phyloP scores from a whole-genome alignment of 768 basidiomycete genomes.

The Sutorius australiensis region DNA sequence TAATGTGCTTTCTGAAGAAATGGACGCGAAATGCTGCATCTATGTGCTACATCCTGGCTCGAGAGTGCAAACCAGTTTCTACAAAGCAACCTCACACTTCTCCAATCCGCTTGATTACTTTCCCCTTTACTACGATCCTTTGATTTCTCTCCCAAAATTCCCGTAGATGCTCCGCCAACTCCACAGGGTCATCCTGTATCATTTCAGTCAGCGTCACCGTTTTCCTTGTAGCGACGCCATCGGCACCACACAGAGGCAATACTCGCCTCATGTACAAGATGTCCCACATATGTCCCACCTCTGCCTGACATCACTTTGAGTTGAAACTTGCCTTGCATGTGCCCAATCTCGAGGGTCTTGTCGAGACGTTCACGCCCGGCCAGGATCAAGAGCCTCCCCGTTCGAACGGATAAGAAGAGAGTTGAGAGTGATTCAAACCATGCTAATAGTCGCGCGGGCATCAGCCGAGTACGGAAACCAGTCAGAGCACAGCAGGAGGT shows the following conservation, averaged over 20 bases:
- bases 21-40: no score
- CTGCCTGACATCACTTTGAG: conserved; percentile 67
- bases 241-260: background rate
- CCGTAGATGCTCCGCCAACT: conserved; percentile 73
- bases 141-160: conserved; percentile 94
- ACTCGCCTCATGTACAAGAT: conserved; percentile 89
- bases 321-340: conserved; percentile 97
- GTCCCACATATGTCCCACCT: conserved; percentile 61
- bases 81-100: conserved; percentile 31
- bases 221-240: background rate
- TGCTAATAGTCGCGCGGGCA: conserved; percentile 41
- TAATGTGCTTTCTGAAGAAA: no score
- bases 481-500: background rate
- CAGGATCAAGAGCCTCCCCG: conserved; percentile 83
- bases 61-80: background rate
- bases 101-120: conserved; percentile 51
- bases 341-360: conserved; percentile 90
- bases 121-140: conserved; percentile 52
- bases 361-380: conserved; percentile 94
- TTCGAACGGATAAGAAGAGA: conserved; percentile 71
- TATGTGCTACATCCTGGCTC: background rate
- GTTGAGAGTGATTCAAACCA: conserved; percentile 87
- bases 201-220: background rate
- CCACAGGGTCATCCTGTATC: conserved; percentile 77
- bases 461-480: background rate